Base-by-base conservation (phyloP, 257 asterid genomes). In the Lycium ferocissimum region DNA sequence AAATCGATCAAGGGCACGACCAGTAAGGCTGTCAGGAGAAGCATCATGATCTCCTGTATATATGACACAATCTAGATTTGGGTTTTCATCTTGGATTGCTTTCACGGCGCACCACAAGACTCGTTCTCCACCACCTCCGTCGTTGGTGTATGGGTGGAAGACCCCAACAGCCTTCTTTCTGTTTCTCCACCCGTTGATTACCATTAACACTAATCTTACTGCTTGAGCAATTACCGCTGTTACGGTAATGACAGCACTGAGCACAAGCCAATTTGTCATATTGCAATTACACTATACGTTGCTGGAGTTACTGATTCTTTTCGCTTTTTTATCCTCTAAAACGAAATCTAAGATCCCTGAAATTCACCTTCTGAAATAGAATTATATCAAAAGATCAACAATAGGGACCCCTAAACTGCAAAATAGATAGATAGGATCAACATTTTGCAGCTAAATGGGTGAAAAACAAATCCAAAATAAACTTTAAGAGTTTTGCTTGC, bases 101-200 rank as follows among this genome's bases (percentile, higher is more conserved):
- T 94, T 95, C 45, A 97, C 97, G 84, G 98, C 95, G 86, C 99
- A 97, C 99, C 98, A 95, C 26, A 97, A 92, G 57, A 97, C 98
- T 70, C 99, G 91, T 91, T 97, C 98, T 51, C 98, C 99, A n/a
- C 98, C 98, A 62, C 99, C 98, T 79, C 99, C 99, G 81, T 97
- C 98, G 83, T 95, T 94, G 81, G 99, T 94, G 93, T 89, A 95
- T 0, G 99, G 97, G 58, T 96, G 98, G 89, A 96, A 96, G 90
- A 96, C 89, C 62, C 92, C 99, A 6, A 90, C 92, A 0, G 94
- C 91, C 84, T 81, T 91, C 73, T 87, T 92, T 79, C 87, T 90
- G 83, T 86, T 89, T 63, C 91, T 86, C 69, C 97, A 91, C 79
- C 83, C 76, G 61, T 53, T 40, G 54, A 90, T 15, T 67, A 88